These are phyloP conservation scores for Bipolaris bicolor DNA, from an alignment of 2,329 filamentous ascomycete species.

Conservation along the genomic window DNA sequence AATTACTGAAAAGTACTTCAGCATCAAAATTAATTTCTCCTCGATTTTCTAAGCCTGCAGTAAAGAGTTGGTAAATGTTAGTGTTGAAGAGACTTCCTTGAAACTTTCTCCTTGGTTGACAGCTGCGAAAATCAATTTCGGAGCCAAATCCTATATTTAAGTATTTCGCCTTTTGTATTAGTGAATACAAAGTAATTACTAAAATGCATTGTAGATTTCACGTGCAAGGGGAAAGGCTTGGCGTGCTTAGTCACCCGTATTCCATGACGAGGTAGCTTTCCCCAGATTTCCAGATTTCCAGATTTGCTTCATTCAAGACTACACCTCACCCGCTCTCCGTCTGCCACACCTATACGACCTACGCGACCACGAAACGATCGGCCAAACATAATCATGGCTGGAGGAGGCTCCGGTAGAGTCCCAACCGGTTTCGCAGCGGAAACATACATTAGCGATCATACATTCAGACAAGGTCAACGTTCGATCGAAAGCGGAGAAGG, in stretches of 20 bases:
- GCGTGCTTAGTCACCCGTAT: constrained; percentile 28
- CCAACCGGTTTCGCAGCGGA: constrained; percentile 86
- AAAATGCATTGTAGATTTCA: constrained; percentile 28
- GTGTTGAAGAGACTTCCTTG: too few relatives aligned
- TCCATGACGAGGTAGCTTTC: constrained; percentile 12
- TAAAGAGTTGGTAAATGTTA: too few relatives aligned
- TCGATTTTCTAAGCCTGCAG: too few relatives aligned
- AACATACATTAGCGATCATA: constrained; percentile 86
- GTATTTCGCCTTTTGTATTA: too few relatives aligned
- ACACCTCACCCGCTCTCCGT: not conserved
- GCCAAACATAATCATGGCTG: constrained; percentile 24
- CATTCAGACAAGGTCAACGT: constrained; percentile 85
- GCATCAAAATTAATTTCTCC: too few relatives aligned
- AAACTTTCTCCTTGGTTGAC: too few relatives aligned
- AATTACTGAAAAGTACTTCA: too few relatives aligned
- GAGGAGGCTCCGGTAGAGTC: constrained; percentile 49
- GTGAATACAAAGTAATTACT: constrained; percentile 6
- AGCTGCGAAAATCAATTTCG: too few relatives aligned
- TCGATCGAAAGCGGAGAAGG: constrained; percentile 69
- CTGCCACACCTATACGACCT: not conserved
- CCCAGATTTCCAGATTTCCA: not conserved
- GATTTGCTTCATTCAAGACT: not conserved
- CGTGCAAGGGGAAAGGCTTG: constrained; percentile 10
- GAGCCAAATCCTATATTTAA: too few relatives aligned
- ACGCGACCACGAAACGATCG: not conserved